Evolutionary conservation across 2,329 filamentous ascomycete genomes (phyloP).

Genomic region (Nemania sp.): DNA sequence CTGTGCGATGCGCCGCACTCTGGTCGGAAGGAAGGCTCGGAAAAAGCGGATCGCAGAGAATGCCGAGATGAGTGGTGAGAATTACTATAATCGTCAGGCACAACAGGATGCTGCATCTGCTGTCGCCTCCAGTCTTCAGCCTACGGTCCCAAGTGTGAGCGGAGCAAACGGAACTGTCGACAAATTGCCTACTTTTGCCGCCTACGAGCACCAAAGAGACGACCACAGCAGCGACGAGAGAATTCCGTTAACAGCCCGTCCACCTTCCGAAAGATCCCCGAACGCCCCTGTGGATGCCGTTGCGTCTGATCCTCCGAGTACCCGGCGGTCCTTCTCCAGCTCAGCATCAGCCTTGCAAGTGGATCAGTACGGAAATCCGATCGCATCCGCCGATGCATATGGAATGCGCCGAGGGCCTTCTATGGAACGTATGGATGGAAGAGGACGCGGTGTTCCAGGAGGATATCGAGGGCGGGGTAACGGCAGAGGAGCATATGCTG

Average conservation of each 20-base stretch:
- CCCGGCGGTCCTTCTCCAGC: slow-evolving; percentile 44
- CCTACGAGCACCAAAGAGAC: slow-evolving; percentile 69
- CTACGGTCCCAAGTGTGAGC: slow-evolving; percentile 61
- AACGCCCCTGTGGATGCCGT: slow-evolving; percentile 48
- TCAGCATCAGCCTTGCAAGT: slow-evolving; percentile 44
- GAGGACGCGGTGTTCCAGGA: slow-evolving; percentile 57
- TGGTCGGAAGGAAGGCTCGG: slow-evolving; percentile 89
- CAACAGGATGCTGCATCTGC: slow-evolving; percentile 53
- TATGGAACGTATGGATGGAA: slow-evolving; percentile 52
- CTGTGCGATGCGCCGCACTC: slow-evolving; percentile 90
- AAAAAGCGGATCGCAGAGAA: slow-evolving; percentile 91
- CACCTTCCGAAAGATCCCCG: slow-evolving; percentile 61
- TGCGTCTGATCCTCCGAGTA: slow-evolving; percentile 43
- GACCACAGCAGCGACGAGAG: slow-evolving; percentile 68
- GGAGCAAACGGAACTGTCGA: slow-evolving; percentile 54
- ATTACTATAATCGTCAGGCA: slow-evolving; percentile 77
- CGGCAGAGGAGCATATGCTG: slow-evolving; percentile 45
- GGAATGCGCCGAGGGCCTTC: slow-evolving; percentile 52
- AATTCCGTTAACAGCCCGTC: slow-evolving; percentile 68
- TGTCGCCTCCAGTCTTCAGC: slow-evolving; percentile 51
- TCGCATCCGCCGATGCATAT: slow-evolving; percentile 50
- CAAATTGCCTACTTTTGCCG: slow-evolving; percentile 59
- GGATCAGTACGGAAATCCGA: slow-evolving; percentile 69
- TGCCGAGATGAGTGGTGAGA: slow-evolving; percentile 94
- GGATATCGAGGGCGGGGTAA: slow-evolving; percentile 58